phyloP scores from a whole-genome alignment of 1,284 basidiomycete genomes.

The Ceratobasidium sp. region DNA sequence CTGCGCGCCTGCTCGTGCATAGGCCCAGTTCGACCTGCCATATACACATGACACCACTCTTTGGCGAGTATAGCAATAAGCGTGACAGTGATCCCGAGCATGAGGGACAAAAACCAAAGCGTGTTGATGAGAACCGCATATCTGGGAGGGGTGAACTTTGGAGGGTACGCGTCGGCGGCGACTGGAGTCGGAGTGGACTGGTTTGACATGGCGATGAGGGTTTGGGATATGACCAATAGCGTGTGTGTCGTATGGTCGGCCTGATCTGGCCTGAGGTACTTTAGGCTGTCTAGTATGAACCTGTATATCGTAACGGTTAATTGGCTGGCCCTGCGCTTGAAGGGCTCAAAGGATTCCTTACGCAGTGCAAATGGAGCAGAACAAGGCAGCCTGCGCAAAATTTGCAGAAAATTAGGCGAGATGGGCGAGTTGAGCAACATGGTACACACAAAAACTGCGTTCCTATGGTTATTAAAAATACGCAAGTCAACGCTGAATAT shows the following conservation, averaged over 20 bases:
- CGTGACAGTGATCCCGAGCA: not conserved
- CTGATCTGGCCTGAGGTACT: conserved; percentile 13
- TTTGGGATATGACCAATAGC: not conserved
- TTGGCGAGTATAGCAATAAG: conserved; percentile 21
- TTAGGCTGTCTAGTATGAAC: conserved; percentile 11
- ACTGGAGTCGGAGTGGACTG: not conserved
- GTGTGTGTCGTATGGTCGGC: not conserved
- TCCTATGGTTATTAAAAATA: no score
- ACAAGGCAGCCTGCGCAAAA: conserved; percentile 2
- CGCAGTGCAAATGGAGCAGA: conserved; percentile 10
- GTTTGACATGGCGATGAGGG: conserved; percentile 7
- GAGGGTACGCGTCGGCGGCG: not conserved
- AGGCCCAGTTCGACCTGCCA: conserved; percentile 13
- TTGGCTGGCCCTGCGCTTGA: no score
- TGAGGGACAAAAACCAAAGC: conserved; percentile 25
- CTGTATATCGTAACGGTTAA: no score
- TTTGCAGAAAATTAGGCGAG: not conserved
- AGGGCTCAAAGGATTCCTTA: no score
- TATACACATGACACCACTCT: conserved; percentile 17
- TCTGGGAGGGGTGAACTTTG: not conserved
- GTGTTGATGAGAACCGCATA: not conserved
- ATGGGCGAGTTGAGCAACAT: no score
- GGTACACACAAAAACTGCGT: conserved; percentile 9
- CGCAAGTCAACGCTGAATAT: no score
- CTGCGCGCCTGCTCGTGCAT: conserved; percentile 4